These are phyloP conservation scores for Pseudomassariella vexata DNA, from an alignment of 2,329 filamentous ascomycete genomes.

Conservation along the genomic window DNA sequence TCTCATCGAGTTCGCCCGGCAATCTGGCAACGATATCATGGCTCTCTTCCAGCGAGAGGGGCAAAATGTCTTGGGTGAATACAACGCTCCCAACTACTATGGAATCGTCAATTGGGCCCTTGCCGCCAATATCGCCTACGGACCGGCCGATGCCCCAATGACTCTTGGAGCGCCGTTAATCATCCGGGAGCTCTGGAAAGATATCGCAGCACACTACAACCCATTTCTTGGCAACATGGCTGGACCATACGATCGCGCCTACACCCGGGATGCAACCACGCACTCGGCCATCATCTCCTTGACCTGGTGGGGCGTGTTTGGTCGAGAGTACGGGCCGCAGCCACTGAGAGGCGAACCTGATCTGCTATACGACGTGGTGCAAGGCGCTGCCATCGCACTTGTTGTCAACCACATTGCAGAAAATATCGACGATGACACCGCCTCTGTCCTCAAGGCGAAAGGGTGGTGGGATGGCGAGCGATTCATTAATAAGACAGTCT, in stretches of 20 bases:
- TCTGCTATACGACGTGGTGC: slow-evolving; percentile 31
- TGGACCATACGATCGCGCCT: slow-evolving; percentile 29
- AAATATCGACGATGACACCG: slow-evolving; percentile 20
- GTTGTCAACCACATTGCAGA: slow-evolving; percentile 24
- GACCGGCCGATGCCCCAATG: slow-evolving; percentile 20
- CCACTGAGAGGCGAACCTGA: slow-evolving; percentile 31
- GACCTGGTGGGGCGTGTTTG: slow-evolving; percentile 36
- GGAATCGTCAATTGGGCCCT: slow-evolving; percentile 34
- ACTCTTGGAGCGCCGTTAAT: slow-evolving; percentile 22
- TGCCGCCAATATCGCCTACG: slow-evolving; percentile 31
- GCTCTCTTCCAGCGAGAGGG: slow-evolving; percentile 20
- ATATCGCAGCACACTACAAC: slow-evolving; percentile 28
- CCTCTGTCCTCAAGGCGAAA: slow-evolving; percentile 22
- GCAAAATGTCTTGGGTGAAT: slow-evolving; percentile 25
- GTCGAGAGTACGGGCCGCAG: slow-evolving; percentile 28
- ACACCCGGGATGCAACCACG: slow-evolving; percentile 29
- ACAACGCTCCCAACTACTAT: slow-evolving; percentile 34
- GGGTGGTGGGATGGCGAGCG: slow-evolving; percentile 25
- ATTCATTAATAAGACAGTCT: slow-evolving; percentile 27
- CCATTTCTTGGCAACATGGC: slow-evolving; percentile 27
- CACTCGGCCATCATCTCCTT: slow-evolving; percentile 32
- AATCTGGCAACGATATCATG: slow-evolving; percentile 22
- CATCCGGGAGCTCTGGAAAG: slow-evolving; percentile 24
- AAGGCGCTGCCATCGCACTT: slow-evolving; percentile 33
- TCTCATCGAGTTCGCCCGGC: slow-evolving; percentile 28